phyloP scores from a whole-genome alignment of 768 basidiomycete genomes.

The Dentipellis fragilis region DNA sequence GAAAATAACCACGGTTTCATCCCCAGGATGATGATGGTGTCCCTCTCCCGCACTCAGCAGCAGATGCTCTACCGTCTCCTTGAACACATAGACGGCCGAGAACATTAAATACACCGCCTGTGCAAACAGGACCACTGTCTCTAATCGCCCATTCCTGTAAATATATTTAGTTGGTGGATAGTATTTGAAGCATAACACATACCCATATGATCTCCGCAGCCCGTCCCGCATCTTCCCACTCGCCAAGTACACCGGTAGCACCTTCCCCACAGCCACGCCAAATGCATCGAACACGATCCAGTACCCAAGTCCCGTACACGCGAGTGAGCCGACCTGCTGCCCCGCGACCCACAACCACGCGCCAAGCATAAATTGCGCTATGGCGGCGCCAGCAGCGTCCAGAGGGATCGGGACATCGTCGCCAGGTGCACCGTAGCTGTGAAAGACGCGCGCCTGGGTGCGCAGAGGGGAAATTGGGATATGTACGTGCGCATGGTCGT shows the following conservation, averaged over 20 bases:
- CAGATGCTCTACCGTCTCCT: constrained; percentile 92
- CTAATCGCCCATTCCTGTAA: constrained; percentile 51
- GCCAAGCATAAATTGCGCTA: constrained; percentile 52
- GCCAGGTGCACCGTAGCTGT: no score
- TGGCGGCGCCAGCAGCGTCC: constrained; percentile 10
- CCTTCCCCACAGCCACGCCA: constrained; percentile 51
- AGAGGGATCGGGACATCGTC: background rate
- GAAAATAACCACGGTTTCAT: constrained; percentile 30
- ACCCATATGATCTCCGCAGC: constrained; percentile 50
- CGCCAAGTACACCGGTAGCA: constrained; percentile 36
- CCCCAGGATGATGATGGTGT: constrained; percentile 64
- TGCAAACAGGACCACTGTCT: constrained; percentile 71
- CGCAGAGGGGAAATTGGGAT: background rate
- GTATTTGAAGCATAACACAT: constrained; percentile 27
- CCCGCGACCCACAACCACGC: constrained; percentile 81
- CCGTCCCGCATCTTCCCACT: constrained; percentile 20
- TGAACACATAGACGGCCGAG: constrained; percentile 89
- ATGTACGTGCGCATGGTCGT: background rate
- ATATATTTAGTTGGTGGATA: background rate
- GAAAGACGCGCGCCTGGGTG: background rate
- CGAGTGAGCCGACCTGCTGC: constrained; percentile 79
- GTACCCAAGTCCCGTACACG: constrained; percentile 88
- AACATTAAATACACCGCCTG: constrained; percentile 94
- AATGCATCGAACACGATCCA: constrained; percentile 93
- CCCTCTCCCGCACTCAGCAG: constrained; percentile 60